These are phyloP conservation scores for Alternaria metachromatica DNA, from an alignment of 2,329 filamentous ascomycete genomes.

Conservation along the genomic window DNA sequence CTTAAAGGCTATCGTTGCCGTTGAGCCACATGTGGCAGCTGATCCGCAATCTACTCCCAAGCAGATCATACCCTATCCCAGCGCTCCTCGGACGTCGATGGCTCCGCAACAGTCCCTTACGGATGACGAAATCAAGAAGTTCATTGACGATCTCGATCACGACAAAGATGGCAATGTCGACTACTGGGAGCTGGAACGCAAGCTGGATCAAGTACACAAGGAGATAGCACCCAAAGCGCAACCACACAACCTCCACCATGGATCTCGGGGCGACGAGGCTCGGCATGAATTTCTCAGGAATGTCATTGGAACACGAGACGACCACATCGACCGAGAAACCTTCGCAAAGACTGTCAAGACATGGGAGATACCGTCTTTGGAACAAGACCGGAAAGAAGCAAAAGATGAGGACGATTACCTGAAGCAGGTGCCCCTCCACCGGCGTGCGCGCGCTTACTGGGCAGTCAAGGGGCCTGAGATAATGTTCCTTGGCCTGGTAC, in stretches of 20 bases:
- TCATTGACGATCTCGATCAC: constrained; percentile 61
- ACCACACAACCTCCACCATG: constrained; percentile 55
- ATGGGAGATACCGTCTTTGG: constrained; percentile 59
- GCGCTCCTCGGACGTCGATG: constrained; percentile 22
- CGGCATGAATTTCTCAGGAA: constrained; percentile 61
- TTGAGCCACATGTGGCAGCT: background rate
- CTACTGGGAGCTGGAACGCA: constrained; percentile 60
- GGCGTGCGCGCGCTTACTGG: constrained; percentile 61
- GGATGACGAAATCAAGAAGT: constrained; percentile 59
- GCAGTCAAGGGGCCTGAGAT: constrained; percentile 62
- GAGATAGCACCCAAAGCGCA: constrained; percentile 58
- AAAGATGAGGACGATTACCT: constrained; percentile 58
- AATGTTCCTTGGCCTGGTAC: constrained; percentile 58
- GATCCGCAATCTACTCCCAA: background rate
- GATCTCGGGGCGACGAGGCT: constrained; percentile 47
- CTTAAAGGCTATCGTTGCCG: constrained; percentile 3
- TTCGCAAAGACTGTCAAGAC: constrained; percentile 54
- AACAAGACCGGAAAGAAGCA: constrained; percentile 57
- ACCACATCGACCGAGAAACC: constrained; percentile 55
- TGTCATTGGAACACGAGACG: constrained; percentile 55
- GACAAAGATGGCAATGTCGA: constrained; percentile 61
- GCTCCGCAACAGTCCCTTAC: constrained; percentile 35
- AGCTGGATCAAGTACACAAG: constrained; percentile 61
- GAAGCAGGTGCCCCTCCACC: constrained; percentile 54
- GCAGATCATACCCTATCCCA: background rate